These are phyloP conservation scores for Arthrobotrys musiformis DNA, from an alignment of 2,329 filamentous ascomycete genomes.

Conservation along the genomic window DNA sequence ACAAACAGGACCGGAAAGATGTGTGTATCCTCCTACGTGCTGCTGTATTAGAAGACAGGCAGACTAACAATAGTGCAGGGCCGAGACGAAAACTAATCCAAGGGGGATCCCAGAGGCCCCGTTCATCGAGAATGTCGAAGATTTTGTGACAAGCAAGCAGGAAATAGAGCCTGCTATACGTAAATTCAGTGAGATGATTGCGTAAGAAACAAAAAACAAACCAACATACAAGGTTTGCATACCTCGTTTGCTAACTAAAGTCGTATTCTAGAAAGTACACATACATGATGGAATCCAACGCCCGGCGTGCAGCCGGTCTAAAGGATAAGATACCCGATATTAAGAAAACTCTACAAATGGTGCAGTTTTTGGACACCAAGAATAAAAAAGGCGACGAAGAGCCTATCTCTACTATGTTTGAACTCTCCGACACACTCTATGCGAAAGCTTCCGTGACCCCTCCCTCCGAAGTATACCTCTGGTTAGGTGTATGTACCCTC, in stretches of 20 bases:
- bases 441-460: slow-evolving; percentile 84
- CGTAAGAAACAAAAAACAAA: too few relatives aligned
- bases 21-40: neutral
- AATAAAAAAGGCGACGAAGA: slow-evolving; percentile 69
- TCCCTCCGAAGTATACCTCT: slow-evolving; percentile 92
- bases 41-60: too few relatives aligned
- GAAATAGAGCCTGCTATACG: slow-evolving; percentile 84
- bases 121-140: slow-evolving; percentile 87
- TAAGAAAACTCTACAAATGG: slow-evolving; percentile 91
- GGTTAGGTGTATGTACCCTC: slow-evolving; percentile 79
- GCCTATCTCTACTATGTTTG: slow-evolving; percentile 89
- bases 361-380: slow-evolving; percentile 81
- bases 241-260: too few relatives aligned
- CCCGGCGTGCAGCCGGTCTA: slow-evolving; percentile 81
- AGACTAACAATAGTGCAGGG: slow-evolving; percentile 25
- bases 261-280: slow-evolving; percentile 80
- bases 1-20: neutral
- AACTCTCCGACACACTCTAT: slow-evolving; percentile 95
- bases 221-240: too few relatives aligned
- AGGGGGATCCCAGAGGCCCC: slow-evolving; percentile 84
- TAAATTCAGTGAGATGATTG: slow-evolving; percentile 93
- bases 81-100: slow-evolving; percentile 74
- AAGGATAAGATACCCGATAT: slow-evolving; percentile 98
- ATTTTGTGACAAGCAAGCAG: slow-evolving; percentile 80
- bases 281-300: slow-evolving; percentile 97